Evolutionary conservation across 148 eudicot species (phyloP), one percentile per base, ranked within the genome.

Genomic region (Tetragonia tetragonoides): DNA sequence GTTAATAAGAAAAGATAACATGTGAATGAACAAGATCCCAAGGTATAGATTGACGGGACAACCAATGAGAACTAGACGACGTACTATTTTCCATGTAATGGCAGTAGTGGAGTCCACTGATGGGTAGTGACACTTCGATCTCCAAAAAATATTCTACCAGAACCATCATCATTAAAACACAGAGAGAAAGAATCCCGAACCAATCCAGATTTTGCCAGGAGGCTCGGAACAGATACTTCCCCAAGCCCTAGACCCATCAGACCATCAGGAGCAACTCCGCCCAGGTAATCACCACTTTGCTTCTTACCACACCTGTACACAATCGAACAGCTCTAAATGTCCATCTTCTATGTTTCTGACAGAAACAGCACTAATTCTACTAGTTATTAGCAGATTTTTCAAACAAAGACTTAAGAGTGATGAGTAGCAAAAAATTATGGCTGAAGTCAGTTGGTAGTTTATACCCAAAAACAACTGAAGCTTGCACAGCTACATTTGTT

Each of bases 231-330:
- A 73, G 99, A 93, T 59, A 87, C 83, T 51, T 93, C 88, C 16
- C 93, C 94, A 54, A 88, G 88, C 75, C 99, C 99, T 39, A 95
- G 86, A 75, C 99, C 99, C 90, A 95, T 79, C 56, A 95, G 87
- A 85, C 99, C 99, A 82, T 95, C 97, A 72, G 97, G 99, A 66
- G 99, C 99, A 75, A 86, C 76, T 75, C 99, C 97, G 70, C 83
- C 88, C 80, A 93, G 77, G 90, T 93, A 95, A 57, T 85, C 92
- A 80, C 99, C 99, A 75, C 90, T 93, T 83, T 95, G 99, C 88
- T 84, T 88, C 84, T 85, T 90, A 65, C 99, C 99, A 85, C 99
- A 95, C 66, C 99, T 95, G 84, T 64, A 46, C 65, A 72, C 63
- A 70, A 72, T 71, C 60, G 74, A 77, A 74, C 38, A 72, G n/a